Evolutionary conservation across 257 asterid species (phyloP).

Genomic region (Fraxinus quadrangulata): DNA sequence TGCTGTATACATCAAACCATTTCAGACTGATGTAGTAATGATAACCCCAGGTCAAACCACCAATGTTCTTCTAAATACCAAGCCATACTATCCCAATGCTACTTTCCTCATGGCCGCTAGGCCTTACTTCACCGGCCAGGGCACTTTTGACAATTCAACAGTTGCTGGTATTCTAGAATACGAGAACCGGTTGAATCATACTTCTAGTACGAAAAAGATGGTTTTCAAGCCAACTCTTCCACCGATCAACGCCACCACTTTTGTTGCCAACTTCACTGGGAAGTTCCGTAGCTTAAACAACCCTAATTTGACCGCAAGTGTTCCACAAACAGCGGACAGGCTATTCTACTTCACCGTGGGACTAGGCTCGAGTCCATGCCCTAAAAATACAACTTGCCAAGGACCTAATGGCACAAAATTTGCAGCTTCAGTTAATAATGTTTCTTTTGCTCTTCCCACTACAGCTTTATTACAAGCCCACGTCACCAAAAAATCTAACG

Average conservation of each 20-base stretch:
- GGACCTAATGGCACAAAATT: conserved; percentile 71
- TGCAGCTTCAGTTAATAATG: conserved; percentile 57
- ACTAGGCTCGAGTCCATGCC: conserved; percentile 65
- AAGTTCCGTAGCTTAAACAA: conserved; percentile 54
- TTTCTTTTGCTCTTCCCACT: conserved; percentile 59
- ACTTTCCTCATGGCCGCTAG: conserved; percentile 65
- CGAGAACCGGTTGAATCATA: conserved; percentile 25
- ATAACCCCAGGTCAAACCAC: conserved; percentile 72
- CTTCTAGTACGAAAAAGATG: conserved; percentile 18
- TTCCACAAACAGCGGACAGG: conserved; percentile 48
- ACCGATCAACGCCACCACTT: conserved; percentile 38
- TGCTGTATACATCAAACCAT: conserved; percentile 63
- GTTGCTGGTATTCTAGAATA: conserved; percentile 64
- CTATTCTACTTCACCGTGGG: conserved; percentile 55
- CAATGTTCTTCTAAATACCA: conserved; percentile 60
- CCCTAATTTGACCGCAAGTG: conserved; percentile 50
- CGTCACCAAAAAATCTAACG: conserved; percentile 40
- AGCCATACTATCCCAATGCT: conserved; percentile 45
- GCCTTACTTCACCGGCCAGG: conserved; percentile 66
- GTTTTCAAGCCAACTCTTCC: conserved; percentile 54
- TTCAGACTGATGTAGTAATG: conserved; percentile 41
- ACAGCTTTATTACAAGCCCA: conserved; percentile 60
- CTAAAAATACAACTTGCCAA: conserved; percentile 54
- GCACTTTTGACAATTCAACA: conserved; percentile 69
- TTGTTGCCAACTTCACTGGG: conserved; percentile 54